These are phyloP conservation scores for Tremella mesenterica DNA, from an alignment of 768 basidiomycete genomes.

Conservation along the genomic window DNA sequence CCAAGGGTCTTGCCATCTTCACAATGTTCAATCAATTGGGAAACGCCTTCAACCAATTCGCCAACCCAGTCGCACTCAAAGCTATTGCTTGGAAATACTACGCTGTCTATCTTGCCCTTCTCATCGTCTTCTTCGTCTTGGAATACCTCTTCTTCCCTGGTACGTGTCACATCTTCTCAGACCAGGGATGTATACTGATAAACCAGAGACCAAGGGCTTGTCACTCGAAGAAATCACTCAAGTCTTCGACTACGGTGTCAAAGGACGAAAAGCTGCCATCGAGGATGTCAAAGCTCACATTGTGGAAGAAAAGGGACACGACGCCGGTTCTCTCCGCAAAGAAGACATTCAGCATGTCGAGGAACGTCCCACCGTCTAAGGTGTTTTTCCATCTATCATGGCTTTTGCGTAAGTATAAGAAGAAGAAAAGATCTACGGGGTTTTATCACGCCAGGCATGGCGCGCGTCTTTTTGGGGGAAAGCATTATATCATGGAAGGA, in stretches of 20 bases:
- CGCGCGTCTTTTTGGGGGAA: too few species aligned
- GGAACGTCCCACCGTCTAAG: too few species aligned
- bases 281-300: not conserved
- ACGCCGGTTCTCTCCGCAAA: too few species aligned
- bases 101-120: not conserved
- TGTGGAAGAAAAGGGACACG: too few species aligned
- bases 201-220: conserved; percentile 30
- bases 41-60: conserved; percentile 4
- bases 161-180: conserved; percentile 32
- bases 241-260: conserved; percentile 18
- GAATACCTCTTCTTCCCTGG: conserved; percentile 26
- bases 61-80: not conserved
- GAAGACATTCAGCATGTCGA: too few species aligned
- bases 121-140: not conserved
- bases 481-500: too few species aligned
- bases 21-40: not conserved
- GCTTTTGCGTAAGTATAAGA: too few species aligned
- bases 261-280: not conserved
- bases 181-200: conserved; percentile 1
- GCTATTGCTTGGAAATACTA: conserved; percentile 2
- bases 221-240: conserved; percentile 26
- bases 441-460: too few species aligned
- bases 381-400: too few species aligned
- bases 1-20: conserved; percentile 4
- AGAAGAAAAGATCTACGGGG: too few species aligned